These are phyloP conservation scores for Ricinus communis DNA, from an alignment of 345 rosid genomes.

Conservation along the genomic window DNA sequence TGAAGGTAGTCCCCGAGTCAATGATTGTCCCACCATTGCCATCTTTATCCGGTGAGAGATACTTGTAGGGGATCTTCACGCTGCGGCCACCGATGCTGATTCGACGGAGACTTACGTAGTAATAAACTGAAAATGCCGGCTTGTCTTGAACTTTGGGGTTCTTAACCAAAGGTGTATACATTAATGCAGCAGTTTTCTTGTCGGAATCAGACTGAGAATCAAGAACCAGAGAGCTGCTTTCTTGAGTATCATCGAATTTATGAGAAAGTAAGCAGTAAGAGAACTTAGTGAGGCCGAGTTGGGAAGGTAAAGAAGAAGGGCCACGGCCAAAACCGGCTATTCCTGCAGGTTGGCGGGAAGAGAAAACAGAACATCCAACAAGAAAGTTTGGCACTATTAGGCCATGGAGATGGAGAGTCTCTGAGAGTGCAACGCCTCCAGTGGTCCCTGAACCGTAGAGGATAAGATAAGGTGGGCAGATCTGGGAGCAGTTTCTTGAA, in stretches of 20 bases:
- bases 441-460: constrained; percentile 39
- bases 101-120: constrained; percentile 37
- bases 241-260: constrained; percentile 30
- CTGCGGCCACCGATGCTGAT: constrained; percentile 31
- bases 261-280: constrained; percentile 45
- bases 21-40: constrained; percentile 42
- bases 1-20: constrained; percentile 42
- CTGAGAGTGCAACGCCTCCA: constrained; percentile 37
- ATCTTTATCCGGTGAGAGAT: constrained; percentile 15
- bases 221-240: constrained; percentile 28
- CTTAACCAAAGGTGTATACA: constrained; percentile 35
- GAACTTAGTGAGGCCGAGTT: constrained; percentile 39
- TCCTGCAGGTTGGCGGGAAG: constrained; percentile 39
- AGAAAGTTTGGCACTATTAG: constrained; percentile 24
- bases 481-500: constrained; percentile 27
- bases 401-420: constrained; percentile 30
- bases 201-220: constrained; percentile 21
- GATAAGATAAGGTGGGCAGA: constrained; percentile 41
- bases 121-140: constrained; percentile 24
- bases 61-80: constrained; percentile 30
- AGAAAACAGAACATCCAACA: constrained; percentile 44
- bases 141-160: constrained; percentile 23
- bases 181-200: constrained; percentile 27
- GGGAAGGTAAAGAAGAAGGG: constrained; percentile 34
- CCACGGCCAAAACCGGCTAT: constrained; percentile 47